Base-by-base conservation (phyloP, 2,329 filamentous ascomycete genomes). In the Colletotrichum orbiculare region DNA sequence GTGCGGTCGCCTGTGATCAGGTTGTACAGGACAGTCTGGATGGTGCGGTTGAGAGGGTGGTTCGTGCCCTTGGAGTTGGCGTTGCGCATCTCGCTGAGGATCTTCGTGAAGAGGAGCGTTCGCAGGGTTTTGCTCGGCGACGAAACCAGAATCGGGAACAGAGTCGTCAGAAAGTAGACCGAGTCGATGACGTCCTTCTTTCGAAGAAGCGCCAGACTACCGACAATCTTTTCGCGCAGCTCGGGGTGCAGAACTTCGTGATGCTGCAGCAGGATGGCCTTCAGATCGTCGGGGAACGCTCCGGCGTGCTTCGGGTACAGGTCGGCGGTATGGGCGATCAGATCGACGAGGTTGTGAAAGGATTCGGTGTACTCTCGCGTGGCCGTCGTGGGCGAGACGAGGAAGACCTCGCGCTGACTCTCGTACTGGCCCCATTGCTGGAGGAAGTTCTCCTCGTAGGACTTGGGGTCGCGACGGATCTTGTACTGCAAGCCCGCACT, bases 161-260 rank as follows among this genome's bases (percentile, higher is more conserved):
- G 84, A 0, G 93, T 94, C 66, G 96, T 95, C 49, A 98, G 85
- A 2, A 98, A 86, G 69, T 85, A 89, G 48, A 89, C 85, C 33
- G 94, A 97, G 76, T 97, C 91, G 69, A 99, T 90, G 48, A 97
- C 87, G 5, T 97, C 94, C 78, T 99, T 99, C 76, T 94, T 93
- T 64, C 92, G 86, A 68, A 99, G 80, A 54, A 99, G 82, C 35
- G 96, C 92, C 71, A 99, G 81, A 75, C 93, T 96, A 53, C 93
- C 92, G 2, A 98, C 95, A 62, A 98, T 88, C 85, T 98, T 98
- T 77, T 98, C 96, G 42, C 96, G 87, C 71, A 99, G 78, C 68
- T 98, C 94, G 4, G 89, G 84, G 72, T 97, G 91, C 38, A 99
- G 84, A 3, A 90, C 85, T 49, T 90, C 87, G 83, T 98, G 95